Evolutionary conservation across 2,329 filamentous ascomycete genomes (phyloP).

Genomic region (Aspergillus fructus): DNA sequence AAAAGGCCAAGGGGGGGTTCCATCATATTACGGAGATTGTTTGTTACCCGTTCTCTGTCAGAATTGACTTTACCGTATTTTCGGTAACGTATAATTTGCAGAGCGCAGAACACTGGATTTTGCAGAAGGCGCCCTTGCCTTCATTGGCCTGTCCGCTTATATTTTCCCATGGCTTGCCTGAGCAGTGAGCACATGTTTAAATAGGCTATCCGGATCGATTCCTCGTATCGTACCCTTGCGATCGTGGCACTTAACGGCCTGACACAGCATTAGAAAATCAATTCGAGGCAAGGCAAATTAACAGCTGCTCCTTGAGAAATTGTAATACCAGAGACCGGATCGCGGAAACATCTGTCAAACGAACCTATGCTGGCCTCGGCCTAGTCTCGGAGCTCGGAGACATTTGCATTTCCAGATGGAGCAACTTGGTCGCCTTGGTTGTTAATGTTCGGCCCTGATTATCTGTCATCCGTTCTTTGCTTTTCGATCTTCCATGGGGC

Average conservation of each 20-base stretch:
- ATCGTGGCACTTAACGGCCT: neutral
- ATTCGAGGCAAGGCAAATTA: neutral
- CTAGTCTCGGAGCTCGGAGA: slow-evolving; percentile 24
- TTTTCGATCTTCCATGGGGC: neutral
- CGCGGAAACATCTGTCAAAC: slow-evolving; percentile 12
- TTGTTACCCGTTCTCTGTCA: slow-evolving; percentile 10
- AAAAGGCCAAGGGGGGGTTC: neutral
- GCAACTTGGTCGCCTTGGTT: slow-evolving; percentile 14
- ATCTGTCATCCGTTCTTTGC: slow-evolving; percentile 4
- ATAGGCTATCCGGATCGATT: no score
- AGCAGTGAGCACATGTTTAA: no score
- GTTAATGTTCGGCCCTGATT: slow-evolving; percentile 4
- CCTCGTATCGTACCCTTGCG: no score
- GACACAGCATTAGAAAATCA: neutral
- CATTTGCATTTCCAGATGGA: slow-evolving; percentile 10
- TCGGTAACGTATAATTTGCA: neutral
- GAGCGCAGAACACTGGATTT: neutral
- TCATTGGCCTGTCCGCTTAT: neutral
- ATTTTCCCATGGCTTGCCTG: no score
- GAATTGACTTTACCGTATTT: slow-evolving; percentile 8
- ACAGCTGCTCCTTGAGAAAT: neutral
- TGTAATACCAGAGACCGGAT: slow-evolving; percentile 10
- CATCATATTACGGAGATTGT: slow-evolving; percentile 9
- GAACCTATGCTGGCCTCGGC: slow-evolving; percentile 1
- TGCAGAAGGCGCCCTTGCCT: neutral